phyloP scores from a whole-genome alignment of 1,284 basidiomycete genomes.

The Sphaerobolus stellatus region DNA sequence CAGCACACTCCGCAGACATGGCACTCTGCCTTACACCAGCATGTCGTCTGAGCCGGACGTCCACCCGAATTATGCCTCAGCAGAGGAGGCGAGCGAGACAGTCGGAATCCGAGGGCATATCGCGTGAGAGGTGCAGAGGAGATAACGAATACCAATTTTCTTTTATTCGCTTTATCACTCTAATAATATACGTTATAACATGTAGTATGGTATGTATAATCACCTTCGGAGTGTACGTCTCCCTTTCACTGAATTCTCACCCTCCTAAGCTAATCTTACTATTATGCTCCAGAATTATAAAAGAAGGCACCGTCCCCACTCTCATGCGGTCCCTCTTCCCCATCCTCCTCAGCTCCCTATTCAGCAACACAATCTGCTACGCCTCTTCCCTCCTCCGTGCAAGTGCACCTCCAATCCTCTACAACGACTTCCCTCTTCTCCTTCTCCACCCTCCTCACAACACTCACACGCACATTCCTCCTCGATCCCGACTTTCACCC shows the following conservation, averaged over 20 bases:
- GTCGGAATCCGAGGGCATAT: too few relatives aligned
- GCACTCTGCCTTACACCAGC: too few relatives aligned
- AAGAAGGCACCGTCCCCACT: conserved; percentile 82
- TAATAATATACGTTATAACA: too few relatives aligned
- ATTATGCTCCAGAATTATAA: conserved; percentile 84
- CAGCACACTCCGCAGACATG: too few relatives aligned
- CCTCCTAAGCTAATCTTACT: too few relatives aligned
- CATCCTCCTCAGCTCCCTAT: conserved; percentile 70
- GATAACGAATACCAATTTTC: too few relatives aligned
- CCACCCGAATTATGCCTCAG: too few relatives aligned
- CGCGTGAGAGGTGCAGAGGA: too few relatives aligned
- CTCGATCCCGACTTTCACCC: conserved; percentile 61
- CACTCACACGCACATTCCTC: conserved; percentile 82
- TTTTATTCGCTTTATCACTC: too few relatives aligned
- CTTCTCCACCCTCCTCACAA: conserved; percentile 79
- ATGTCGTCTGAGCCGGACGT: too few relatives aligned
- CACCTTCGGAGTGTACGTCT: conserved; percentile 77
- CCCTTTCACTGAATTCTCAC: conserved; percentile 12
- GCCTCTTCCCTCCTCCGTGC: conserved; percentile 79
- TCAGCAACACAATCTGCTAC: conserved; percentile 87
- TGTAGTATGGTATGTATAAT: conserved; percentile 91
- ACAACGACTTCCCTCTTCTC: conserved; percentile 86
- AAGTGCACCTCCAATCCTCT: conserved; percentile 78
- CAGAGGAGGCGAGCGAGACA: too few relatives aligned
- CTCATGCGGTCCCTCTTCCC: conserved; percentile 76